Percentiles rank a stretch among this genome's conserved stretches.
These are phyloP conservation scores for Albifimbria verrucaria DNA, from an alignment of 2,329 filamentous ascomycete species.

Conservation along the genomic window DNA sequence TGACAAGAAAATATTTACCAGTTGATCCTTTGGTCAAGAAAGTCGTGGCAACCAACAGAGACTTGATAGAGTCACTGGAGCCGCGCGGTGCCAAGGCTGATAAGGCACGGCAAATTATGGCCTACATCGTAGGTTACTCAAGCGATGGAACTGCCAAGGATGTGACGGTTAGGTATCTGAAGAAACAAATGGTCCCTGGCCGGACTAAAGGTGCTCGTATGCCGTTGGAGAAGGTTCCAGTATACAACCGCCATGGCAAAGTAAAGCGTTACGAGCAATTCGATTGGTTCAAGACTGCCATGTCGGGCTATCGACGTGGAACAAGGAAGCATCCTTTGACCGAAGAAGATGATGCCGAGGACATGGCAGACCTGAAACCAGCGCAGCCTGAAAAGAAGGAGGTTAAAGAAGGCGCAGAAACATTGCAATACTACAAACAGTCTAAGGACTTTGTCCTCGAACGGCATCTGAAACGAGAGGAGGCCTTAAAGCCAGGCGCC, in stretches of 20 bases:
- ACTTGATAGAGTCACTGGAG: constrained; percentile 72
- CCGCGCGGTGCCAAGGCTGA: constrained; percentile 81
- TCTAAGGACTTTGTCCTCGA: constrained; percentile 82
- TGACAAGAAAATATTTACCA: constrained; percentile 73
- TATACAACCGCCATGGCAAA: constrained; percentile 76
- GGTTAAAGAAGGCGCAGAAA: constrained; percentile 72
- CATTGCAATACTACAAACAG: constrained; percentile 82
- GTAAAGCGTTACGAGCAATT: constrained; percentile 72
- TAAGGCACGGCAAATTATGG: constrained; percentile 82
- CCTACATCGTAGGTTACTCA: constrained; percentile 82
- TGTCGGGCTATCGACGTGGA: constrained; percentile 66
- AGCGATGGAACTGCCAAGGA: constrained; percentile 89
- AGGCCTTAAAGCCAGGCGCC: constrained; percentile 71
- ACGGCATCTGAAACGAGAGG: constrained; percentile 85
- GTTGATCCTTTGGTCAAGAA: constrained; percentile 73
- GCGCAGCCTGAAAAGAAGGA: constrained; percentile 71
- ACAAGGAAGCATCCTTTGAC: constrained; percentile 53
- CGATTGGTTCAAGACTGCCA: constrained; percentile 84
- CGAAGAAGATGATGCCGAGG: constrained; percentile 74
- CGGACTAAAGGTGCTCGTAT: constrained; percentile 85
- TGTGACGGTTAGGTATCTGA: constrained; percentile 87
- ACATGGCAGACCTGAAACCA: constrained; percentile 71
- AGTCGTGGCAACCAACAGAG: constrained; percentile 66
- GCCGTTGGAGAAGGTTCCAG: constrained; percentile 72
- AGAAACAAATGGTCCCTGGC: constrained; percentile 76